phyloP scores from a whole-genome alignment of 352 stramenopile genomes.

The Phytophthora pinifolia region DNA sequence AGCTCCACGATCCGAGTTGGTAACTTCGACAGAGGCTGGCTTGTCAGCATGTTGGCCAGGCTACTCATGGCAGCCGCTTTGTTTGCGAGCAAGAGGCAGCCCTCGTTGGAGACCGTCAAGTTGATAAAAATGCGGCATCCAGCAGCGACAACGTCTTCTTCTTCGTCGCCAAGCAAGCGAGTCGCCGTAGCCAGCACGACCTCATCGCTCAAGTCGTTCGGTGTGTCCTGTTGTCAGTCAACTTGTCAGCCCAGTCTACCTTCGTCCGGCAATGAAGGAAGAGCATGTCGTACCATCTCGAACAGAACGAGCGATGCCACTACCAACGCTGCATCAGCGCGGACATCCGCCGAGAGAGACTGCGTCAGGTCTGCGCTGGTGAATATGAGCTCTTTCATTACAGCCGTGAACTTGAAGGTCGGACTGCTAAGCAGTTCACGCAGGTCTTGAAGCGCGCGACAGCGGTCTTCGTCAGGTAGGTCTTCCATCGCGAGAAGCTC shows the following conservation, averaged over 20 bases:
- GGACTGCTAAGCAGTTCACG: constrained; percentile 59
- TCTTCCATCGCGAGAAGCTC: constrained; percentile 61
- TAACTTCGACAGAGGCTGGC: constrained; percentile 43
- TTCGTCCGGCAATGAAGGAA: background rate
- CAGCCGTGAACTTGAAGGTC: constrained; percentile 54
- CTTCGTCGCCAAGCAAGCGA: constrained; percentile 39
- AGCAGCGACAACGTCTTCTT: constrained; percentile 48
- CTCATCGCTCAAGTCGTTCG: constrained; percentile 51
- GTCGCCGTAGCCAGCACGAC: constrained; percentile 52
- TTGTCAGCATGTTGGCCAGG: constrained; percentile 49
- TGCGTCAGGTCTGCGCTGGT: constrained; percentile 52
- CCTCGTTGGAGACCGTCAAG: constrained; percentile 60
- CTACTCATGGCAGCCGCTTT: constrained; percentile 41
- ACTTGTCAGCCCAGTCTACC: background rate
- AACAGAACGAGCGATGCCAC: constrained; percentile 60
- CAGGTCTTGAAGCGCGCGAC: constrained; percentile 46
- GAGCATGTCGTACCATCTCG: constrained; percentile 36
- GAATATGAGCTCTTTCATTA: constrained; percentile 54
- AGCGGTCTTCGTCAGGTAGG: constrained; percentile 53
- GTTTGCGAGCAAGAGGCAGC: constrained; percentile 40
- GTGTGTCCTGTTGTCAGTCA: constrained; percentile 18
- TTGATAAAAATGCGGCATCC: constrained; percentile 58
- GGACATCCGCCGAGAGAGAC: constrained; percentile 40
- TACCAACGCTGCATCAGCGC: constrained; percentile 41
- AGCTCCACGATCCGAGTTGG: constrained; percentile 35